Evolutionary conservation across 352 stramenopile species (phyloP).

Genomic region (Globisporangium yorkense): DNA sequence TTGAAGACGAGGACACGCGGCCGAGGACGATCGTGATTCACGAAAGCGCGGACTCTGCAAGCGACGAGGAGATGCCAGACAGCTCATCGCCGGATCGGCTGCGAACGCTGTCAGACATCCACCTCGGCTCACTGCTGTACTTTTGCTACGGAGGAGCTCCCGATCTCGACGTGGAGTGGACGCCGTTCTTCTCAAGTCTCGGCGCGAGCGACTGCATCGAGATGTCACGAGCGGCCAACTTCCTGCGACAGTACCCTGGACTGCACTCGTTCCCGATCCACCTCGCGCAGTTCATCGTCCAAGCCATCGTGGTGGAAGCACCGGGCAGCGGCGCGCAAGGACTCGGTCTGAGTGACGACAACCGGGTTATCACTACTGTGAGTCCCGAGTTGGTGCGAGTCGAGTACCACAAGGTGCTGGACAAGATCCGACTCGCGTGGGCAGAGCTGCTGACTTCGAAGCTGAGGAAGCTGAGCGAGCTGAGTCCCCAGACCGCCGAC

Average conservation of each 20-base stretch:
- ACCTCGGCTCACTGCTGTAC: conserved; percentile 44
- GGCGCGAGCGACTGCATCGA: conserved; percentile 35
- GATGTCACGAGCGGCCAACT: conserved; percentile 25
- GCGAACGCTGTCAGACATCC: conserved; percentile 34
- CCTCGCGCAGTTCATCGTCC: conserved; percentile 49
- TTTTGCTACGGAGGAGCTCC: conserved; percentile 54
- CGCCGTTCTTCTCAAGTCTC: conserved; percentile 26
- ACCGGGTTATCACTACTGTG: neutral
- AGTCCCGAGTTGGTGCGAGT: conserved; percentile 8
- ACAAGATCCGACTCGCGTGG: conserved; percentile 27
- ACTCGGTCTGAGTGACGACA: neutral
- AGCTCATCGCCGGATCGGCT: conserved; percentile 13
- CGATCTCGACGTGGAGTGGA: conserved; percentile 41
- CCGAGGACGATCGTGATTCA: neutral
- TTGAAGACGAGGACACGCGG: conserved; percentile 24
- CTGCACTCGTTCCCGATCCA: conserved; percentile 33
- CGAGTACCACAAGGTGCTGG: conserved; percentile 25
- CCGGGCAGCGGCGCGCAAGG: conserved; percentile 7
- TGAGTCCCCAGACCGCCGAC: neutral
- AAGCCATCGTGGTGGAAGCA: conserved; percentile 32
- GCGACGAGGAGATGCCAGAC: neutral
- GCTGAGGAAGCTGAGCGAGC: conserved; percentile 15
- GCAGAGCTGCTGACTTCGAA: conserved; percentile 14
- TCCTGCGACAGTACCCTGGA: conserved; percentile 29
- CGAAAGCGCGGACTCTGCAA: neutral